Evolutionary conservation across 306 rosid species (phyloP).

Genomic region (Lotus japonicus): DNA sequence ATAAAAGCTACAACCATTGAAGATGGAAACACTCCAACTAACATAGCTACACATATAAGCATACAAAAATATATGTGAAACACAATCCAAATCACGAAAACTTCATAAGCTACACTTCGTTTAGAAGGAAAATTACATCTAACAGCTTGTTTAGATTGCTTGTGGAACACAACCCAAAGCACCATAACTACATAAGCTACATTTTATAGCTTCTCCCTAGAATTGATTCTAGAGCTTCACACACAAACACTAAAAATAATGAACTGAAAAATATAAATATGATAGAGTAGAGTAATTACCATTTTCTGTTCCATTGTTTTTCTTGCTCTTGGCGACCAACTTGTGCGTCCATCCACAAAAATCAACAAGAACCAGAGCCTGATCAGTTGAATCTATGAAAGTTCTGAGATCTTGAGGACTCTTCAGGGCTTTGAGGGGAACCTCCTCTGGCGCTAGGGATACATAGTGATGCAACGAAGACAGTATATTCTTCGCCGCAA

Average conservation of each 20-base stretch:
- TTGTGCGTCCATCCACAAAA: constrained; percentile 79
- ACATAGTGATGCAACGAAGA: constrained; percentile 42
- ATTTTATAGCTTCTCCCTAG: too few species aligned
- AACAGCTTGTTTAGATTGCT: not conserved
- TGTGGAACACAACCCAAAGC: too few species aligned
- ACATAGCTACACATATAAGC: not conserved
- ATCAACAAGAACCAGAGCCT: constrained; percentile 62
- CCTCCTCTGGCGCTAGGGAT: constrained; percentile 37
- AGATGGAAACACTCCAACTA: constrained; percentile 1
- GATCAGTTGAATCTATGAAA: constrained; percentile 67
- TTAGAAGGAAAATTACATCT: not conserved
- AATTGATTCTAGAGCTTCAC: too few species aligned
- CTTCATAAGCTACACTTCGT: too few species aligned
- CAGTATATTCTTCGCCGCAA: constrained; percentile 43
- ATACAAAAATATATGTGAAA: not conserved
- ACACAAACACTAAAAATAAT: too few species aligned
- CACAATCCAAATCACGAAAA: too few species aligned
- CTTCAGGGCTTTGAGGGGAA: constrained; percentile 46
- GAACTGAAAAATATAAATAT: too few species aligned
- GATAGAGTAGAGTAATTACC: too few species aligned
- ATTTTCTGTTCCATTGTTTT: constrained; percentile 40
- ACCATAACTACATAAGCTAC: too few species aligned
- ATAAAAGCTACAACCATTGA: not conserved
- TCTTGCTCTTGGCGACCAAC: constrained; percentile 38
- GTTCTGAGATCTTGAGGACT: constrained; percentile 36